Evolutionary conservation across 805 yeast species (phyloP).

Genomic region (Yarrowia alimentaria): DNA sequence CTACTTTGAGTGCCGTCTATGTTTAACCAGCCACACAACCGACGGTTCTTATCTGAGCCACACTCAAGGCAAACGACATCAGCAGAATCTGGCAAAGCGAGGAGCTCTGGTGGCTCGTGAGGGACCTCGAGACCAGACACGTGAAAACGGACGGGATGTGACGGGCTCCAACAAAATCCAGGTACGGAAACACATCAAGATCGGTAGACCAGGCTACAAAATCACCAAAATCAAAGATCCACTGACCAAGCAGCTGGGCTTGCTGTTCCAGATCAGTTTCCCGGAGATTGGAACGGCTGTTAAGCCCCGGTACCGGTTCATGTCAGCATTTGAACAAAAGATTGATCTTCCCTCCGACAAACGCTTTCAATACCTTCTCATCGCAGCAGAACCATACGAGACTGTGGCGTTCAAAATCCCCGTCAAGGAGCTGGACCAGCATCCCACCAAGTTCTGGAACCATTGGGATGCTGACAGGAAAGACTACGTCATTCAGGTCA

Average conservation of each 20-base stretch:
- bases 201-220: constrained; percentile 73
- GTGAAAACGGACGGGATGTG: too few species aligned
- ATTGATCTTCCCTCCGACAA: constrained; percentile 47
- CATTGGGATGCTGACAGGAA: constrained; percentile 70
- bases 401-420: constrained; percentile 76
- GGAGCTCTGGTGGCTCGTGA: constrained; percentile 42
- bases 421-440: constrained; percentile 48
- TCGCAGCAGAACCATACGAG: constrained; percentile 90
- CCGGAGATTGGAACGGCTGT: constrained; percentile 48
- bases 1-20: constrained; percentile 75
- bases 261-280: constrained; percentile 59
- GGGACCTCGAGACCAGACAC: constrained; percentile 36
- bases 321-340: constrained; percentile 72
- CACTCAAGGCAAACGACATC: constrained; percentile 81
- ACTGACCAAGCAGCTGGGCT: constrained; percentile 56
- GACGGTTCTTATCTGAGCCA: constrained; percentile 83
- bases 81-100: constrained; percentile 64
- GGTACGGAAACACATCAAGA: constrained; percentile 50
- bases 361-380: constrained; percentile 64
- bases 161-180: constrained; percentile 29
- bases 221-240: constrained; percentile 69
- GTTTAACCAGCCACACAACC: constrained; percentile 76
- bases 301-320: constrained; percentile 66
- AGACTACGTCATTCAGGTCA: constrained; percentile 68
- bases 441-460: constrained; percentile 53